phyloP scores from a whole-genome alignment of 805 yeast species.

The Ogataea corticis region DNA sequence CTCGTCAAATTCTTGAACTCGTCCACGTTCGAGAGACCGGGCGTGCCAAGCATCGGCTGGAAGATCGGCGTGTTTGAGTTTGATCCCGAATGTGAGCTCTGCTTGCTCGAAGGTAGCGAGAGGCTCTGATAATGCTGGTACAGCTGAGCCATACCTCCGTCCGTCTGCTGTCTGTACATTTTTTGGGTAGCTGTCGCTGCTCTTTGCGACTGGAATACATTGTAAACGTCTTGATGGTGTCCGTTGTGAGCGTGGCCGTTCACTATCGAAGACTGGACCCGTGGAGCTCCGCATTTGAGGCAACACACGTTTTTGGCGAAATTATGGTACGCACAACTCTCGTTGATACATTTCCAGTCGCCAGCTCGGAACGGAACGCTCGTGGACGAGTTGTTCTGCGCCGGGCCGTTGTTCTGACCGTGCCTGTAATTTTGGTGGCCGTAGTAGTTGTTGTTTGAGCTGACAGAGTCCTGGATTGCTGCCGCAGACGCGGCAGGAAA shows the following conservation, averaged over 20 bases:
- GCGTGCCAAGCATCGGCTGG: slow-evolving; percentile 21
- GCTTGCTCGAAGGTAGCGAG: slow-evolving; percentile 15
- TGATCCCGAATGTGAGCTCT: slow-evolving; percentile 17
- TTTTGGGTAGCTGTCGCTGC: slow-evolving; percentile 5
- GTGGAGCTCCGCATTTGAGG: slow-evolving; percentile 83
- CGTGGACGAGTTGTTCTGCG: slow-evolving; percentile 25
- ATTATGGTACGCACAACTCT: slow-evolving; percentile 81
- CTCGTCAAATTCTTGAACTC: slow-evolving; percentile 16
- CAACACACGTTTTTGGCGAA: slow-evolving; percentile 89
- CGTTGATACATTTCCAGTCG: slow-evolving; percentile 89
- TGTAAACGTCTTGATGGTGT: slow-evolving; percentile 17
- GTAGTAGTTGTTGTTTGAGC: slow-evolving; percentile 16
- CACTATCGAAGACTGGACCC: slow-evolving; percentile 36
- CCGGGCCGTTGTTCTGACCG: slow-evolving; percentile 19
- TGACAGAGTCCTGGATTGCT: slow-evolving; percentile 64
- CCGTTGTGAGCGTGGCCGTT: slow-evolving; percentile 32
- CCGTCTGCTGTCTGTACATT: background rate
- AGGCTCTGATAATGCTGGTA: slow-evolving; percentile 17
- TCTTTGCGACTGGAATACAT: slow-evolving; percentile 11
- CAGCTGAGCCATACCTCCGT: slow-evolving; percentile 1
- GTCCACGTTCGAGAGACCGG: slow-evolving; percentile 17
- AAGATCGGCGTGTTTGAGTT: slow-evolving; percentile 19
- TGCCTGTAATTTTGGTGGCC: slow-evolving; percentile 7
- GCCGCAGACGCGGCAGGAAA: slow-evolving; percentile 80
- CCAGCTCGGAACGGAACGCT: slow-evolving; percentile 95